These are phyloP conservation scores for Psilocybe sp. DNA, from an alignment of 768 basidiomycete species.

Conservation along the genomic window DNA sequence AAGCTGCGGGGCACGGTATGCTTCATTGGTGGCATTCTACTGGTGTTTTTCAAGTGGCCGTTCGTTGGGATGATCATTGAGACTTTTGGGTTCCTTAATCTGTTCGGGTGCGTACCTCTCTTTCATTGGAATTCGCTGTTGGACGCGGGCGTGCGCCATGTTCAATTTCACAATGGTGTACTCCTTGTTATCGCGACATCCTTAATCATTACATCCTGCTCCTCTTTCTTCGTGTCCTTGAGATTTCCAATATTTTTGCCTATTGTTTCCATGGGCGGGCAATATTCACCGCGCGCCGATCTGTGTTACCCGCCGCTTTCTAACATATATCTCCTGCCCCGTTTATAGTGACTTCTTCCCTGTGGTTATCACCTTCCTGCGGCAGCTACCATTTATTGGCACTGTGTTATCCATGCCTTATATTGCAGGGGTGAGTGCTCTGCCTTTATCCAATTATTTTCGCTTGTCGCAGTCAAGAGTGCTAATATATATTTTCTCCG, in stretches of 20 bases:
- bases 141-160: no score
- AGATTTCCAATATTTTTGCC: background rate
- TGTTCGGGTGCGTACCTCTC: slow-evolving; percentile 75
- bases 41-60: slow-evolving; percentile 95
- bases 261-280: slow-evolving; percentile 6
- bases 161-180: no score
- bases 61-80: slow-evolving; percentile 92
- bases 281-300: slow-evolving; percentile 1
- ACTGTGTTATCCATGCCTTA: slow-evolving; percentile 84
- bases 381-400: slow-evolving; percentile 91
- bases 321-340: background rate
- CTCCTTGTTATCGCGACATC: no score
- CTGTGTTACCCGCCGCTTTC: background rate
- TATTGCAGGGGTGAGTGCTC: slow-evolving; percentile 69
- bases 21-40: slow-evolving; percentile 85
- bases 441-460: background rate
- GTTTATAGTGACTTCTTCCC: slow-evolving; percentile 92
- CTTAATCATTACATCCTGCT: no score
- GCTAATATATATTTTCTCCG: no score
- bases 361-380: slow-evolving; percentile 93
- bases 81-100: slow-evolving; percentile 94
- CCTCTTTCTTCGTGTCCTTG: background rate
- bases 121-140: no score
- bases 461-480: no score
- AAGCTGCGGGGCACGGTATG: slow-evolving; percentile 89